Evolutionary conservation across 306 rosid species (phyloP).

Genomic region (Cucurbita maxima): DNA sequence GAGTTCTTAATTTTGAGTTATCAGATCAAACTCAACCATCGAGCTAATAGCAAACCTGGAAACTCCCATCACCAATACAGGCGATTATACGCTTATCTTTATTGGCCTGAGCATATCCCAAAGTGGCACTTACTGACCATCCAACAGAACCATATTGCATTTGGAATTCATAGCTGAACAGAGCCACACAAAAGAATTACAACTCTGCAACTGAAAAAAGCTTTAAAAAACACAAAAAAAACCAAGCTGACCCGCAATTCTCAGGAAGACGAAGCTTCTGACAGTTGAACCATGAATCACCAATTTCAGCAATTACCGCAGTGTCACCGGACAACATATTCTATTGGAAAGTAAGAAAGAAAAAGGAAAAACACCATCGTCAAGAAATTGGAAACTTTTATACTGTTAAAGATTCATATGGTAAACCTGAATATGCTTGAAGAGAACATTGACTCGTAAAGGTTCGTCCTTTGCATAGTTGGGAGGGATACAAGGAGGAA

Average conservation of each 20-base stretch:
- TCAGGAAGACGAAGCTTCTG: conserved; percentile 72
- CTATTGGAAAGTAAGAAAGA: conserved; percentile 20
- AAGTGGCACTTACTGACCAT: conserved; percentile 91
- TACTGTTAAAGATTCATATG: background rate
- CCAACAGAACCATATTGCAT: conserved; percentile 97
- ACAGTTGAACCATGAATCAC: conserved; percentile 92
- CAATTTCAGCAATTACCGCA: conserved; percentile 75
- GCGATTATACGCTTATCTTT: conserved; percentile 62
- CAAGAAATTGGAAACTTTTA: background rate
- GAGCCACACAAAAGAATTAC: conserved; percentile 10
- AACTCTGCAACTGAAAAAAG: background rate
- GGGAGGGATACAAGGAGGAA: conserved; percentile 51
- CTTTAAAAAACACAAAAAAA: background rate
- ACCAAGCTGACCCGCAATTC: conserved; percentile 46
- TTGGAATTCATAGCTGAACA: conserved; percentile 72
- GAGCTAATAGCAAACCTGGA: conserved; percentile 43
- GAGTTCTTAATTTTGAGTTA: background rate
- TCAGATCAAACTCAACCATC: background rate
- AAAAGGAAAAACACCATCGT: background rate
- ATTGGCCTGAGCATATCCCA: conserved; percentile 82
- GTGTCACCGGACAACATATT: conserved; percentile 38
- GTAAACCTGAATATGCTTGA: conserved; percentile 58
- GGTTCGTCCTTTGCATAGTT: conserved; percentile 41
- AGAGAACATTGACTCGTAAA: conserved; percentile 64
- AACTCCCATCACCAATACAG: conserved; percentile 88